Base-by-base conservation (phyloP, 75 land plant species). In the Selaginella moellendorffii region DNA sequence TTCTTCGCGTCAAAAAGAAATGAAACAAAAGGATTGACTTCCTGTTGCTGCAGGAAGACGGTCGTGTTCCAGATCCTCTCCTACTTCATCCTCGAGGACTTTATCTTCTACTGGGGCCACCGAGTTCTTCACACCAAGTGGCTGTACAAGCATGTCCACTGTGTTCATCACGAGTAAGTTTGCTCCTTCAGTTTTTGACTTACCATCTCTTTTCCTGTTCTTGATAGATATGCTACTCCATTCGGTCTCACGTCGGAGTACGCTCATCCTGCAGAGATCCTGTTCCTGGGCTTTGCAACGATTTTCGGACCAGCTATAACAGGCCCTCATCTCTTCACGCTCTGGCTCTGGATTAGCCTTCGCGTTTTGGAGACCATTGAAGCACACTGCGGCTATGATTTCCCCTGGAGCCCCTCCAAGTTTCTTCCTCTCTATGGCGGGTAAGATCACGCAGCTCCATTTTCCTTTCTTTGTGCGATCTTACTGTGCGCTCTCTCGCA, bases 331-430 rank as follows among this genome's bases (percentile, higher is more conserved):
- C 19, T 56, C 17, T 19, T 56, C n/a, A 56, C 59, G 5, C 59
- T 56, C 21, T 56, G 59, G 59, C 2, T 56, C 5, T 56, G 59
- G 59, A 56, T 56, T 56, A 56, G 59, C 59, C n/a, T 56, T 2
- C 59, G 59, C 17, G 59, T 56, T 19, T n/a, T 56, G 59, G 59
- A 56, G 24, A 56, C 59, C 19, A 25, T 56, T 21, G 59, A 56
- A 19, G 59, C 59, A 2, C 59, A 56, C 59, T 56, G 59, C n/a
- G 59, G 59, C 19, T 56, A 56, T 56, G 59, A 56, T 56, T 56
- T 56, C n/a, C 59, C 59, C 2, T 56, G 59, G 59, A 56, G 59
- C 24, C 59, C 51, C 24, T 56, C 59, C 8, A 56, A 21, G 59
- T 56, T 56, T 56, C 24, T 56, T 19, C 59, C 59, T 21, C n/a